Percentiles rank a stretch among this genome's conserved stretches.
phyloP scores from a whole-genome alignment of 108 stramenopile species.

The Pseudonitzschia delicatissima region DNA sequence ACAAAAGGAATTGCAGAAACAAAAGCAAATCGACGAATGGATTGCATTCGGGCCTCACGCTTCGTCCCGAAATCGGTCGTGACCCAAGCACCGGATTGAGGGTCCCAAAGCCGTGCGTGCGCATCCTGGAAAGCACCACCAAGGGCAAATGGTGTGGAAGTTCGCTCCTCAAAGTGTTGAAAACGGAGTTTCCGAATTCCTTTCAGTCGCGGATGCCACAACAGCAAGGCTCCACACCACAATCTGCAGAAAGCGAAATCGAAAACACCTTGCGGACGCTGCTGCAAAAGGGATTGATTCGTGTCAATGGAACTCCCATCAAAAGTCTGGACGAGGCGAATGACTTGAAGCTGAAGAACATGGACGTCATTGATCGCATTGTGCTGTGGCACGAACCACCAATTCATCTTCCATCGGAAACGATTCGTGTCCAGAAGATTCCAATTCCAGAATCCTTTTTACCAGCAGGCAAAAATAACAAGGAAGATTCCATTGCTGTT shows the following conservation, averaged over 20 bases:
- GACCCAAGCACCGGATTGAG: slow-evolving; percentile 44
- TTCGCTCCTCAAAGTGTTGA: slow-evolving; percentile 45
- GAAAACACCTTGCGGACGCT: slow-evolving; percentile 5
- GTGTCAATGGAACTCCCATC: slow-evolving; percentile 51
- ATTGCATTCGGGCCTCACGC: slow-evolving; percentile 31
- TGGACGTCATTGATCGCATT: slow-evolving; percentile 60
- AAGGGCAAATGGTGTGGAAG: slow-evolving; percentile 80
- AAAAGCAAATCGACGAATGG: slow-evolving; percentile 48
- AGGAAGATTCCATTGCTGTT: background rate
- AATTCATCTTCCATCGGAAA: slow-evolving; percentile 38
- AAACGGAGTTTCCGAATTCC: slow-evolving; percentile 51
- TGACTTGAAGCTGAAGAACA: slow-evolving; percentile 51
- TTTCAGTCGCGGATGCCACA: background rate
- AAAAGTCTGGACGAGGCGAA: slow-evolving; percentile 22
- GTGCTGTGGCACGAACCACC: slow-evolving; percentile 87
- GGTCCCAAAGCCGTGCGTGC: slow-evolving; percentile 52
- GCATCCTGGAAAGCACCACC: slow-evolving; percentile 48
- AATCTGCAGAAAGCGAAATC: background rate
- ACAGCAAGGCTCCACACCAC: background rate
- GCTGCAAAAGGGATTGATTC: slow-evolving; percentile 47
- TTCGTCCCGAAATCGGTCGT: slow-evolving; percentile 38
- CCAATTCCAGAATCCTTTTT: slow-evolving; percentile 36
- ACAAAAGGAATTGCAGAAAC: slow-evolving; percentile 37
- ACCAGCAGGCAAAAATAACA: background rate
- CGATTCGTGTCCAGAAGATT: slow-evolving; percentile 50